phyloP scores from a whole-genome alignment of 2,329 filamentous ascomycete species.

The Diaporthe vexans region DNA sequence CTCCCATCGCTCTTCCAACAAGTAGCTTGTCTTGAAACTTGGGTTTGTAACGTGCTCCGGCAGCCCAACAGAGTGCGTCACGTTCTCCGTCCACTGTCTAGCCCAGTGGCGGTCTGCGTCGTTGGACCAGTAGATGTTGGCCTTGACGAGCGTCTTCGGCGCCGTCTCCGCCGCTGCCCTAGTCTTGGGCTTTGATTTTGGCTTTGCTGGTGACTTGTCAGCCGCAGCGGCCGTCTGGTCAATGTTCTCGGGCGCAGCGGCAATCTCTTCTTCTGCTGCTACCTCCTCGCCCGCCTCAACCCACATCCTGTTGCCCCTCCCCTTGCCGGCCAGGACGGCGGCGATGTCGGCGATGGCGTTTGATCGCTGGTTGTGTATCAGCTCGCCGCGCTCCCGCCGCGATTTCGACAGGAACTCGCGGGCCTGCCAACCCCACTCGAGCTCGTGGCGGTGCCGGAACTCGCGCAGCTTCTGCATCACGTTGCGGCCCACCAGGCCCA shows the following conservation, averaged over 20 bases:
- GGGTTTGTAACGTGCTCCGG: constrained; percentile 42
- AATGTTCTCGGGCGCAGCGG: constrained; percentile 37
- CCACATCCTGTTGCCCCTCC: constrained; percentile 65
- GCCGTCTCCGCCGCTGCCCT: not conserved
- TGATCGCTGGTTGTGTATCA: constrained; percentile 71
- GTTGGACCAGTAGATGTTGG: constrained; percentile 67
- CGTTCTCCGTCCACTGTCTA: constrained; percentile 64
- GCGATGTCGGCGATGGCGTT: constrained; percentile 76
- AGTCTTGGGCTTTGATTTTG: not conserved
- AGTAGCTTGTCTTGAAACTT: constrained; percentile 38
- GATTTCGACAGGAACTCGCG: constrained; percentile 58
- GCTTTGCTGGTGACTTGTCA: not conserved
- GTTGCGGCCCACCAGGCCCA: constrained; percentile 67
- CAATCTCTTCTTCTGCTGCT: constrained; percentile 18
- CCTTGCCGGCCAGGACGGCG: constrained; percentile 65
- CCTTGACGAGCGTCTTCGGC: constrained; percentile 51
- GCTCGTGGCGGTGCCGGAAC: constrained; percentile 73
- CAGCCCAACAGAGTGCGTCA: constrained; percentile 62
- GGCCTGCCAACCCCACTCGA: constrained; percentile 66
- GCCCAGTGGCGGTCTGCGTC: constrained; percentile 63
- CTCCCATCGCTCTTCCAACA: constrained; percentile 12
- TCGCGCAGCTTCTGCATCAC: constrained; percentile 76
- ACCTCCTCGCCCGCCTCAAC: constrained; percentile 20
- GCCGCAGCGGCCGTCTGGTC: constrained; percentile 38
- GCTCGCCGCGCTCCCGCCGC: constrained; percentile 61